phyloP scores from a whole-genome alignment of 306 rosid species.

The Dalbergia cochinchinensis region DNA sequence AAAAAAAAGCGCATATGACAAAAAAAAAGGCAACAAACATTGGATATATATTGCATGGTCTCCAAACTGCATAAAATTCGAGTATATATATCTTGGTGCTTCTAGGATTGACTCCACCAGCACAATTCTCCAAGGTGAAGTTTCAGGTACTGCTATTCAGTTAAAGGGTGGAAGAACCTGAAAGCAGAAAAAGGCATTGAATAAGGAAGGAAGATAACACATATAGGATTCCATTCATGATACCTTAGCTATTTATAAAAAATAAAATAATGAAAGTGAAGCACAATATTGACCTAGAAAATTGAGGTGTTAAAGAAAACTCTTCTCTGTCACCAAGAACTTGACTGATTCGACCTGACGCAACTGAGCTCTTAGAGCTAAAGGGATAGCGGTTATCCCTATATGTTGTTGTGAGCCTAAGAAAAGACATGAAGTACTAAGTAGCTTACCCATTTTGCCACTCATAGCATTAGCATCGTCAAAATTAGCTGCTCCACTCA shows the following conservation, averaged over 20 bases:
- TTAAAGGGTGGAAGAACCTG: conserved; percentile 44
- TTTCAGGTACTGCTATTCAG: conserved; percentile 22
- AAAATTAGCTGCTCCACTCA: conserved; percentile 52
- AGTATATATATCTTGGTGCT: conserved; percentile 1
- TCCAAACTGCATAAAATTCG: conserved; percentile 2
- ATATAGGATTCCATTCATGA: too few species aligned
- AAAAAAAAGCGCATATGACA: background rate
- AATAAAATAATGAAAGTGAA: too few species aligned
- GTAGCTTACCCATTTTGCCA: conserved; percentile 47
- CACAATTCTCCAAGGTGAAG: background rate
- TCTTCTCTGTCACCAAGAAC: too few species aligned
- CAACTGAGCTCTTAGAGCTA: too few species aligned
- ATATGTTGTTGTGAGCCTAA: background rate
- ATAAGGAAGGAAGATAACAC: conserved; percentile 1
- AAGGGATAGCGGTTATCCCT: too few species aligned
- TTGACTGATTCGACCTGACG: too few species aligned
- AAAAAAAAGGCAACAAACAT: background rate
- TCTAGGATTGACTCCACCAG: conserved; percentile 16
- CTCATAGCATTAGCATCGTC: conserved; percentile 53
- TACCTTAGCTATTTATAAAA: too few species aligned
- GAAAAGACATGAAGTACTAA: background rate
- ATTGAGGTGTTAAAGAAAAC: too few species aligned
- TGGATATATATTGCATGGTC: background rate
- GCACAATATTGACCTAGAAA: too few species aligned
- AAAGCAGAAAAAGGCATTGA: background rate